These are phyloP conservation scores for Pontederia paniculata DNA, from an alignment of 176 grass and related monocot genomes.

Conservation along the genomic window DNA sequence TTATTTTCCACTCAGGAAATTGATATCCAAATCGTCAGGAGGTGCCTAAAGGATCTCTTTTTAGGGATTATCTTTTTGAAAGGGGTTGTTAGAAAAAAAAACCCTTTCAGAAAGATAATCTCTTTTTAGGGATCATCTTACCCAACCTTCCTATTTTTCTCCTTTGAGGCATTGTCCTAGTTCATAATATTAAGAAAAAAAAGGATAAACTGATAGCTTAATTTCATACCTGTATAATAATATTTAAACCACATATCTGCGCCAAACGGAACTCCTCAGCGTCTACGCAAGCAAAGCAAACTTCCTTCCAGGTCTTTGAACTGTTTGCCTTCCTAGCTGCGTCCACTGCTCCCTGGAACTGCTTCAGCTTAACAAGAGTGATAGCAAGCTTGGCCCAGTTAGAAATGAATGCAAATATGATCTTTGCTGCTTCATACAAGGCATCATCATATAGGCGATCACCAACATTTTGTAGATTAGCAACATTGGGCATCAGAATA, in stretches of 20 bases:
- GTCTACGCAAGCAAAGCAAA: constrained; percentile 93
- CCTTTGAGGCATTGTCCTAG: too few relatives aligned
- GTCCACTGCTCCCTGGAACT: constrained; percentile 95
- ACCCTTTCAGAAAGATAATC: too few relatives aligned
- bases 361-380: constrained; percentile 73
- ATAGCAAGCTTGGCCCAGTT: constrained; percentile 93
- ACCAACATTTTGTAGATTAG: constrained; percentile 86
- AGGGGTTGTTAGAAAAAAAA: too few relatives aligned
- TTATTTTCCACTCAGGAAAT: too few relatives aligned
- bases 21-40: too few relatives aligned
- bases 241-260: constrained; percentile 93
- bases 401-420: constrained; percentile 87
- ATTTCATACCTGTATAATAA: constrained; percentile 58
- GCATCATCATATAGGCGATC: constrained; percentile 79
- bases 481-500: constrained; percentile 94
- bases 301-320: constrained; percentile 88
- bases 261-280: constrained; percentile 87
- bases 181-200: not conserved
- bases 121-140: too few relatives aligned
- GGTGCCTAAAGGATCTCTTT: too few relatives aligned
- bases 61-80: too few relatives aligned
- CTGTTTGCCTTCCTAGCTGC: constrained; percentile 89
- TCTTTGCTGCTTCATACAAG: constrained; percentile 91
- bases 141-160: too few relatives aligned
- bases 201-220: too few relatives aligned